Conservation (phyloP, 169 alveolate species). For the Plasmodium knowlesi region DNA sequence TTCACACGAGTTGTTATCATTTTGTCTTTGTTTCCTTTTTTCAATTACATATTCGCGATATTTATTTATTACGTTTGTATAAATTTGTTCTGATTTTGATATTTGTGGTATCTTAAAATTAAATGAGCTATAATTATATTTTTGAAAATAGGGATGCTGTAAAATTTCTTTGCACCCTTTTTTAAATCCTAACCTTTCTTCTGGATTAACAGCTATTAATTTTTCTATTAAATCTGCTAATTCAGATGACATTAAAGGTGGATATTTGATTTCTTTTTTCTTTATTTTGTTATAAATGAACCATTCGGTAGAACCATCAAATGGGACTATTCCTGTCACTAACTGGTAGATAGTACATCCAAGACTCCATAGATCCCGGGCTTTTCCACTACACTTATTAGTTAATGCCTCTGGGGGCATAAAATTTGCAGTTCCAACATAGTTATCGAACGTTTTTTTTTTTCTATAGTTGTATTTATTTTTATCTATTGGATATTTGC, state of each 20-base stretch:
- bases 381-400: conserved; percentile 88
- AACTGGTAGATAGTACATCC: conserved; percentile 93
- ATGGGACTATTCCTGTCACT: conserved; percentile 86
- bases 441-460: conserved; percentile 86
- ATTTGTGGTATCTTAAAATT: conserved; percentile 45
- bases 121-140: conserved; percentile 37
- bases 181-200: conserved; percentile 80
- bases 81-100: conserved; percentile 39
- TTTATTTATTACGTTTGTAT: conserved; percentile 47
- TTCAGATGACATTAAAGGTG: conserved; percentile 74
- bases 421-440: conserved; percentile 94
- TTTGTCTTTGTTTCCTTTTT: conserved; percentile 47
- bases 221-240: conserved; percentile 82
- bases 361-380: conserved; percentile 92
- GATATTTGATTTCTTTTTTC: conserved; percentile 71
- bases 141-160: conserved; percentile 77
- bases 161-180: conserved; percentile 67
- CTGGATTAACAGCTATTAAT: conserved; percentile 77
- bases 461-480: conserved; percentile 55
- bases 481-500: conserved; percentile 9
- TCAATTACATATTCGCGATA: conserved; percentile 50
- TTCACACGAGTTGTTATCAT: conserved; percentile 5
- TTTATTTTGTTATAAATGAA: conserved; percentile 80
- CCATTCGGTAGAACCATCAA: conserved; percentile 84
- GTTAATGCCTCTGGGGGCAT: conserved; percentile 95